phyloP scores from a whole-genome alignment of 345 rosid genomes.

The Aquilaria yunnanensis region DNA sequence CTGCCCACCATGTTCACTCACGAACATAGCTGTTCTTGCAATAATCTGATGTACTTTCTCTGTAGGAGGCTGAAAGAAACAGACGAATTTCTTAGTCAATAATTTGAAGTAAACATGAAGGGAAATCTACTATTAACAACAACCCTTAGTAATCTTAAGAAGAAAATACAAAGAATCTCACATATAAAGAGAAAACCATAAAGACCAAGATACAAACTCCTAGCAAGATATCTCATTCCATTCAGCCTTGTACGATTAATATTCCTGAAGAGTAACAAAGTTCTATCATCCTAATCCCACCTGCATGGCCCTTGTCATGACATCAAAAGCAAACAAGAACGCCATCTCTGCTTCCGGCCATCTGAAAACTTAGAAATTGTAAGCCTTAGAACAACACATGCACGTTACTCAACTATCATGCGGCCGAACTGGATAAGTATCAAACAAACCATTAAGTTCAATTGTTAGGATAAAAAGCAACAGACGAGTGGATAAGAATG shows the following conservation, averaged over 20 bases:
- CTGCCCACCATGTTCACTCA: constrained; percentile 84
- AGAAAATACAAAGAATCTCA: constrained; percentile 33
- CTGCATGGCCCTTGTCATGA: constrained; percentile 89
- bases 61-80: constrained; percentile 69
- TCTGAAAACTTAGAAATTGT: constrained; percentile 99
- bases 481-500: constrained; percentile 11
- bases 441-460: constrained; percentile 30
- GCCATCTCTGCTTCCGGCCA: constrained; percentile 82
- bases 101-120: constrained; percentile 11
- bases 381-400: constrained; percentile 95
- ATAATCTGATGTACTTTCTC: constrained; percentile 95
- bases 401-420: constrained; percentile 59
- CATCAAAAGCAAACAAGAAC: constrained; percentile 90
- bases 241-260: constrained; percentile 42
- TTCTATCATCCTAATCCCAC: constrained; percentile 93
- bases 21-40: constrained; percentile 79
- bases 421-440: constrained; percentile 47
- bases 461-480: constrained; percentile 14
- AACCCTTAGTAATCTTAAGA: constrained; percentile 18
- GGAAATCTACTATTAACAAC: constrained; percentile 8
- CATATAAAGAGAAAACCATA: constrained; percentile 44
- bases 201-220: constrained; percentile 56
- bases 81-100: constrained; percentile 20
- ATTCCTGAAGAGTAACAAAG: constrained; percentile 49
- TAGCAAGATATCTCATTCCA: constrained; percentile 51